Percentiles rank a stretch among this genome's conserved stretches.
Evolutionary conservation across 2,329 filamentous ascomycete genomes (phyloP).

Genomic region (Elsinoe australis): DNA sequence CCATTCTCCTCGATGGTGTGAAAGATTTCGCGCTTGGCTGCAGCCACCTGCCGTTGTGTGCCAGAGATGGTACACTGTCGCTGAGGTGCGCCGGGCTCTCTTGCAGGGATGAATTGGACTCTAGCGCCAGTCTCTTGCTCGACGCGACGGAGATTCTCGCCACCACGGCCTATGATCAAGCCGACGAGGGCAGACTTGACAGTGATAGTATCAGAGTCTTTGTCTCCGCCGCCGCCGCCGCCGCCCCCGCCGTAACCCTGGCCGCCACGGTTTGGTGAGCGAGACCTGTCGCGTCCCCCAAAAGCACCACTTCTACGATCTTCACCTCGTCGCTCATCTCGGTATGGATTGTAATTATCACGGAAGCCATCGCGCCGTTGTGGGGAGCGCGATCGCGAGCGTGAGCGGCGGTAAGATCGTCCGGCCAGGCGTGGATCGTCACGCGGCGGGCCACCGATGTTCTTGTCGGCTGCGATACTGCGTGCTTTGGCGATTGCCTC

Average conservation of each 20-base stretch:
- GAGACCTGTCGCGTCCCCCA: constrained; percentile 66
- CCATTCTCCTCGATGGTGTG: constrained; percentile 82
- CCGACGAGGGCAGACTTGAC: constrained; percentile 83
- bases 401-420: constrained; percentile 54
- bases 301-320: constrained; percentile 44
- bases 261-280: constrained; percentile 49
- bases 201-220: constrained; percentile 74
- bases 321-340: constrained; percentile 73
- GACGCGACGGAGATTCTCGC: constrained; percentile 79
- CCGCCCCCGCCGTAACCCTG: constrained; percentile 35
- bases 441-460: constrained; percentile 41
- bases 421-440: constrained; percentile 44
- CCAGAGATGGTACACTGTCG: constrained; percentile 84
- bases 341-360: constrained; percentile 72
- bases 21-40: constrained; percentile 76
- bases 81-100: constrained; percentile 61
- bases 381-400: constrained; percentile 64
- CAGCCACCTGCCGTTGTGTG: constrained; percentile 59
- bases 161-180: constrained; percentile 81
- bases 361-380: constrained; percentile 60
- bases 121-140: constrained; percentile 74
- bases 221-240: constrained; percentile 46
- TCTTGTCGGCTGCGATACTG: constrained; percentile 72
- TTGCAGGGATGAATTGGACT: constrained; percentile 78
- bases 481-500: constrained; percentile 81